Percentiles rank a stretch among this genome's conserved stretches.
phyloP scores from a whole-genome alignment of 495 filamentous ascomycete species.

The Penicillium tannophilum region DNA sequence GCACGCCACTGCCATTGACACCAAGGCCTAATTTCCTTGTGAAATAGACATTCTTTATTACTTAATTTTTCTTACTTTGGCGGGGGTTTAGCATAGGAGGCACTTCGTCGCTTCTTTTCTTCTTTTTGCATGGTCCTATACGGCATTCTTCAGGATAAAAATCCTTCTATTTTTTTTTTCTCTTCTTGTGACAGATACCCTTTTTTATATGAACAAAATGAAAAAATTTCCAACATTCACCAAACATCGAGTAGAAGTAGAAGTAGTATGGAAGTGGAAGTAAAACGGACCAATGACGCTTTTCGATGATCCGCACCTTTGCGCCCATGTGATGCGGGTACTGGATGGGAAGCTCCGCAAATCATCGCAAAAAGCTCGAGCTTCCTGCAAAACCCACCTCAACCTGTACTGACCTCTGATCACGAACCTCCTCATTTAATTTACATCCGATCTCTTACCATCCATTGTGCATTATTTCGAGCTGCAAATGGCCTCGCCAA shows the following conservation, averaged over 20 bases:
- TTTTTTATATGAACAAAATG: conserved; percentile 5
- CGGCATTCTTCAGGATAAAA: conserved; percentile 4
- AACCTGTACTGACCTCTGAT: not conserved
- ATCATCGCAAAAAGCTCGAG: conserved; percentile 8
- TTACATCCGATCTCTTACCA: not conserved
- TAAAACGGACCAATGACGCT: not conserved
- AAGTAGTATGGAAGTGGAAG: not conserved
- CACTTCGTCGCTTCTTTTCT: conserved; percentile 1
- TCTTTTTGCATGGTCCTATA: not conserved
- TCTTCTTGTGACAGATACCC: conserved; percentile 12
- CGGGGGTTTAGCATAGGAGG: conserved; percentile 8
- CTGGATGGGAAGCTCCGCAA: conserved; percentile 8
- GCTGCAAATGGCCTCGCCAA: conserved; percentile 26
- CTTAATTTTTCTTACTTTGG: conserved; percentile 2
- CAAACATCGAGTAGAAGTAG: not conserved
- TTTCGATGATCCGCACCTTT: not conserved
- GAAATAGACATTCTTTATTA: conserved; percentile 10
- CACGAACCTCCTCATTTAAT: not conserved
- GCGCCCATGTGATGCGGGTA: conserved; percentile 14
- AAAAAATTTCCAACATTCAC: not conserved
- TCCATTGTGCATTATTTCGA: conserved; percentile 2
- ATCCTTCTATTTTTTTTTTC: conserved; percentile 9
- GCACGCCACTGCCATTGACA: conserved; percentile 22
- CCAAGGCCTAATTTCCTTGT: conserved; percentile 33
- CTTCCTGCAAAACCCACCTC: conserved; percentile 4